Evolutionary conservation across 805 yeast species (phyloP).

Genomic region (Brettanomyces custersianus): DNA sequence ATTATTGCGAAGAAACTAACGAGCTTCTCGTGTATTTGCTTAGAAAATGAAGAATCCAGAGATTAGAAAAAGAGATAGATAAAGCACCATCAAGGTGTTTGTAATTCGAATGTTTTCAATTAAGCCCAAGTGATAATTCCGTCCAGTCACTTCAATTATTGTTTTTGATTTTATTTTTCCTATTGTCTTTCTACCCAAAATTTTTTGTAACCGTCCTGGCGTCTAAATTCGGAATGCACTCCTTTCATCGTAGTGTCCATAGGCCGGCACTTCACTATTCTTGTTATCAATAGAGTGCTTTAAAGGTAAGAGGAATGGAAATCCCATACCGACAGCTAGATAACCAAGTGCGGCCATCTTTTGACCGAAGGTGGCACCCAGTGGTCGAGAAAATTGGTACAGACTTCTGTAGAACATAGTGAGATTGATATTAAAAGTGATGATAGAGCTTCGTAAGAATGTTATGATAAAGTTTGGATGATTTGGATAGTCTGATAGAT

Average conservation of each 20-base stretch:
- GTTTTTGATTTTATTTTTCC: too few species aligned
- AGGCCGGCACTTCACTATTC: conserved; percentile 9
- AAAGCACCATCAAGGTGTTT: too few species aligned
- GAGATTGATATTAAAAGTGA: background rate
- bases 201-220: too few species aligned
- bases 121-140: too few species aligned
- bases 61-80: too few species aligned
- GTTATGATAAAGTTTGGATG: background rate
- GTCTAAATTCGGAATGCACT: conserved; percentile 22
- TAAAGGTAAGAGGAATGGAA: conserved; percentile 27
- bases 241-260: conserved; percentile 23
- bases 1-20: too few species aligned
- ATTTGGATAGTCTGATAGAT: too few species aligned
- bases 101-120: too few species aligned
- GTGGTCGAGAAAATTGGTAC: background rate
- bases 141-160: too few species aligned
- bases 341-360: conserved; percentile 22
- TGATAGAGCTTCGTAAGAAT: background rate
- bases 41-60: too few species aligned
- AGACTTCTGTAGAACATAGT: conserved; percentile 1
- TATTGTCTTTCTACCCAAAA: too few species aligned
- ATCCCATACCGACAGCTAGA: conserved; percentile 24
- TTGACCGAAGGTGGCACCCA: conserved; percentile 5
- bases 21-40: too few species aligned
- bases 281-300: conserved; percentile 17